These are phyloP conservation scores for Ceratobasidium sp. DNA, from an alignment of 1,284 basidiomycete species.

Conservation along the genomic window DNA sequence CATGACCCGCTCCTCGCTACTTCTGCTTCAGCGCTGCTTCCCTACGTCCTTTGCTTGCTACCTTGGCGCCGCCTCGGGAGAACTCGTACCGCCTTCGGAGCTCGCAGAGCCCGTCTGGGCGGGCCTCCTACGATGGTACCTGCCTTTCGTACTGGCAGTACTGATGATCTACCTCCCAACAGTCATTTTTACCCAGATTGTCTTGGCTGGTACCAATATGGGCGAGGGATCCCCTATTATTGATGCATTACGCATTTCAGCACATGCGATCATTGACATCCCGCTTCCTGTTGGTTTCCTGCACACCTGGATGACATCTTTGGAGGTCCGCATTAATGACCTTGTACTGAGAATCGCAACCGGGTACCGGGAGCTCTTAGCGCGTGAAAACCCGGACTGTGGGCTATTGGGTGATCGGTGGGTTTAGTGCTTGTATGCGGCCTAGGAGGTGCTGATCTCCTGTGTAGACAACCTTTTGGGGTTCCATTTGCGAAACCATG, in stretches of 20 bases:
- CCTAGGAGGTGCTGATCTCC: too few relatives aligned
- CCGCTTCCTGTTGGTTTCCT: slow-evolving; percentile 20
- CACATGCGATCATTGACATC: slow-evolving; percentile 2
- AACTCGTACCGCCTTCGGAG: neutral
- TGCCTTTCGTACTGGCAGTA: neutral
- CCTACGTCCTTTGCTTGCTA: slow-evolving; percentile 15
- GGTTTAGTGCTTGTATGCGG: too few relatives aligned
- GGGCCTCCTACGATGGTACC: slow-evolving; percentile 27
- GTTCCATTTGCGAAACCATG: too few relatives aligned
- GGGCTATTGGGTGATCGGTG: too few relatives aligned
- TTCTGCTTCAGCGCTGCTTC: slow-evolving; percentile 11
- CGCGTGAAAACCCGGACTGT: too few relatives aligned
- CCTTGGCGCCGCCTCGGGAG: neutral
- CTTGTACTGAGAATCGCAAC: neutral
- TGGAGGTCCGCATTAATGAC: neutral
- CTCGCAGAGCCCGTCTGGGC: slow-evolving; percentile 33
- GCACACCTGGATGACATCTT: slow-evolving; percentile 23
- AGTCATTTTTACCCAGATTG: neutral
- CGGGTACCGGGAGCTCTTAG: too few relatives aligned
- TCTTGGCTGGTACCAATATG: too few relatives aligned
- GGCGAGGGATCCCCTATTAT: too few relatives aligned
- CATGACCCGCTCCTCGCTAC: slow-evolving; percentile 23
- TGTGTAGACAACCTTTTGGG: too few relatives aligned
- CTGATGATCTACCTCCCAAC: neutral
- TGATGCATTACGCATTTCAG: too few relatives aligned